Evolutionary conservation across 371 early-diverging fungal genomes (phyloP), one percentile per base, ranked within the genome.

Genomic region (Mortierella sp.): DNA sequence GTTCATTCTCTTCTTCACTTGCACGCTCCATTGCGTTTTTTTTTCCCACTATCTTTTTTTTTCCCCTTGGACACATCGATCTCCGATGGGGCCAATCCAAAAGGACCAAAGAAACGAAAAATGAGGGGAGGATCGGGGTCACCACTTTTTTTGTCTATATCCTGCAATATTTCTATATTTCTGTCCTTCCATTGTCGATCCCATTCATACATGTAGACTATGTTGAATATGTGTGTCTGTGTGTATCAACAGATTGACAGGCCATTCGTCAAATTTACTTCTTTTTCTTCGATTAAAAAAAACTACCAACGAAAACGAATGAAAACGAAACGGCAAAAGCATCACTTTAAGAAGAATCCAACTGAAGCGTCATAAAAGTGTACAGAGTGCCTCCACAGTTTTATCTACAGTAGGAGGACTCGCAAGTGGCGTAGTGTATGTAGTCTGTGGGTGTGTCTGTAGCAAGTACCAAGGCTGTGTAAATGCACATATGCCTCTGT

Each of bases 321-420:
- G 61, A 58, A 55, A 58, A 22, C 37, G 61, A 58, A 55, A 58
- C 61, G 61, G 61, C 61, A 58, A 22, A 58, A 58, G 22, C 9
- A 8, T 22, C 61, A 58, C 16, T 31, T 34, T 58, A 58, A 58
- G 34, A 58, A 58, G 61, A 58, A 58, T 58, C 8, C 22, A n/a
- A n/a, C n/a, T n/a, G n/a, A n/a, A n/a, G n/a, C n/a, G n/a, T n/a
- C n/a, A n/a, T n/a, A n/a, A n/a, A n/a, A n/a, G n/a, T n/a, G n/a
- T 11, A 9, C 19, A 16, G 31, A 7, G 37, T 34, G 34, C 22
- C 9, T 22, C n/a, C 22, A 22, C 24, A n/a, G n/a, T 8, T 48
- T 48, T n/a, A n/a, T 7, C 24, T 48, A 22, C 48, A 53, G 26
- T 10, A 53, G 29, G 29, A 58, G 16, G 34, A n/a, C n/a, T n/a